Conservation (phyloP, 805 yeast species). For the Starmerella sp. region DNA sequence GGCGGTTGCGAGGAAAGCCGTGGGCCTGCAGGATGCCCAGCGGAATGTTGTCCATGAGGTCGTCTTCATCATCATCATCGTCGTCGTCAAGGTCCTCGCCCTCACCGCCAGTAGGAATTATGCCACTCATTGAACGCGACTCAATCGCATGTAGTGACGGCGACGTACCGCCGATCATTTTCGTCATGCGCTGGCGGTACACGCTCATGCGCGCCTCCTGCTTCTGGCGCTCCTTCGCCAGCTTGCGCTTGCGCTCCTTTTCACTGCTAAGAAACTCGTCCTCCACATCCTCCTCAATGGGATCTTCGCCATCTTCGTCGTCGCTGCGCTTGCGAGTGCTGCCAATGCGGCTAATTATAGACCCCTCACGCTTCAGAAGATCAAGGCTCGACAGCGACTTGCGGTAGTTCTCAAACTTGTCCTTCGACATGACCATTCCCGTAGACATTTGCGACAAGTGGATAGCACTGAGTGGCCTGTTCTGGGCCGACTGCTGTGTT, state of each 20-base stretch:
- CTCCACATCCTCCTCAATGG: slow-evolving; percentile 31
- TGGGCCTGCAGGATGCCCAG: slow-evolving; percentile 33
- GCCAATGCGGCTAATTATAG: slow-evolving; percentile 8
- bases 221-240: slow-evolving; percentile 25
- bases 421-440: slow-evolving; percentile 23
- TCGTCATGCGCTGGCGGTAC: slow-evolving; percentile 34
- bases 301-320: slow-evolving; percentile 29
- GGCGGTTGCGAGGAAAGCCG: slow-evolving; percentile 27
- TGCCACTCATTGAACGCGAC: slow-evolving; percentile 2
- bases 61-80: slow-evolving; percentile 27
- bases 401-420: slow-evolving; percentile 23
- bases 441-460: slow-evolving; percentile 15
- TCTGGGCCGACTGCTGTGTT: slow-evolving; percentile 17
- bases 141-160: background rate
- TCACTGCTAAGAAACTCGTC: slow-evolving; percentile 22
- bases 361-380: slow-evolving; percentile 16
- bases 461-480: slow-evolving; percentile 12
- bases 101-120: background rate
- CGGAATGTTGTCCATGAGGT: slow-evolving; percentile 33
- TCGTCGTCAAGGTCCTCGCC: slow-evolving; percentile 22
- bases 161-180: slow-evolving; percentile 27
- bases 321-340: background rate
- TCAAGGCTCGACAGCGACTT: slow-evolving; percentile 16
- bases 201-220: slow-evolving; percentile 34
- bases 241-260: slow-evolving; percentile 17